Evolutionary conservation across 495 filamentous ascomycete species (phyloP).

Genomic region (Articulospora tetracladia): DNA sequence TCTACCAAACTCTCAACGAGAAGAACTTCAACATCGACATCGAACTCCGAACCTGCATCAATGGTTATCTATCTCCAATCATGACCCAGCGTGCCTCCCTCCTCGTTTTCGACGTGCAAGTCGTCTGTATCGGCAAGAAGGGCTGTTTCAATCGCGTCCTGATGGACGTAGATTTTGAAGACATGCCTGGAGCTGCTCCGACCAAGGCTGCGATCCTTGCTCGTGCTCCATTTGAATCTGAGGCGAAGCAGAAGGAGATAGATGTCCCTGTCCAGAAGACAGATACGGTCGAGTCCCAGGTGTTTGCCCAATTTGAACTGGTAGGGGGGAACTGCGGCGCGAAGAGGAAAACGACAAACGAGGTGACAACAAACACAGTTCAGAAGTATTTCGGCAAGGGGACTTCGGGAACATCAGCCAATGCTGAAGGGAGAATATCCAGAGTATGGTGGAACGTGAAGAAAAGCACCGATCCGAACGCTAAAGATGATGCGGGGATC

Average conservation of each 20-base stretch:
- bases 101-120: constrained; percentile 3
- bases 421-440: not conserved
- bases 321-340: not conserved
- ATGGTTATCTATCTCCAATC: not conserved
- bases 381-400: not conserved
- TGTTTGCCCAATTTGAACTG: not conserved
- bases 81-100: not conserved
- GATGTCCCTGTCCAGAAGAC: not conserved
- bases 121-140: not conserved
- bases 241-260: not conserved
- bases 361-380: not conserved
- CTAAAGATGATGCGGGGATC: constrained; percentile 4
- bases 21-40: constrained; percentile 8
- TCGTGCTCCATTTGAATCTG: not conserved
- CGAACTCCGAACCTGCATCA: not conserved
- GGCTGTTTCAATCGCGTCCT: not conserved
- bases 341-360: not conserved
- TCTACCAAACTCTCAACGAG: not conserved
- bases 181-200: not conserved
- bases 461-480: not conserved
- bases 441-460: constrained; percentile 5
- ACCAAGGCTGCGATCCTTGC: not conserved
- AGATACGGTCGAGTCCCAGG: not conserved
- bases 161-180: constrained; percentile 2
- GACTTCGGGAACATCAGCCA: not conserved